Percentiles rank a stretch among this genome's conserved stretches.
Evolutionary conservation across 2,329 filamentous ascomycete species (phyloP).

Genomic region (Cercospora zeina): DNA sequence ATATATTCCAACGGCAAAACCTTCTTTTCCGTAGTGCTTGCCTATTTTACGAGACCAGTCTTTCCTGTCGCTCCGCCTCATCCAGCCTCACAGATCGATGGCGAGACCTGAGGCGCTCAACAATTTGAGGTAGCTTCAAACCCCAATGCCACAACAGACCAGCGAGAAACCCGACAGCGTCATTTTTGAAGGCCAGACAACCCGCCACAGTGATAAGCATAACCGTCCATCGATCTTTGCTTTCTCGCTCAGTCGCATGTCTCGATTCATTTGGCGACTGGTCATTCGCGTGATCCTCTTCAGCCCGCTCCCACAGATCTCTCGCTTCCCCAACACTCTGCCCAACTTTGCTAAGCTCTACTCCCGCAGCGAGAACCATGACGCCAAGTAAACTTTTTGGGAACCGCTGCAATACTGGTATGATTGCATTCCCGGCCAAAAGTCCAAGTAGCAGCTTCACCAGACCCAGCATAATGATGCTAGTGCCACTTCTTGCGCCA

Average conservation of each 20-base stretch:
- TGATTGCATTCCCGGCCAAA: constrained; percentile 70
- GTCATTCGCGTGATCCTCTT: constrained; percentile 37
- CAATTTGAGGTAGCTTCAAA: constrained; percentile 46
- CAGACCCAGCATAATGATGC: constrained; percentile 74
- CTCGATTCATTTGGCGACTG: constrained; percentile 48
- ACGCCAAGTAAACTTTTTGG: constrained; percentile 77
- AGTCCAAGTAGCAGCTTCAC: constrained; percentile 76
- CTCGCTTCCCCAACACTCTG: constrained; percentile 77
- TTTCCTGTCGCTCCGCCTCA: constrained; percentile 23
- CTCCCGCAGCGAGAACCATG: constrained; percentile 84
- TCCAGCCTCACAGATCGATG: constrained; percentile 26
- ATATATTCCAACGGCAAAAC: too few species aligned
- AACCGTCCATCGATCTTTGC: constrained; percentile 75
- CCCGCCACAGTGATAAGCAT: constrained; percentile 86
- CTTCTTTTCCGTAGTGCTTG: too few species aligned
- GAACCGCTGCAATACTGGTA: constrained; percentile 69
- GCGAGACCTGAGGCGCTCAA: constrained; percentile 24
- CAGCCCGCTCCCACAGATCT: constrained; percentile 52
- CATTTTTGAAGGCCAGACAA: constrained; percentile 83
- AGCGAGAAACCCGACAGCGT: constrained; percentile 80
- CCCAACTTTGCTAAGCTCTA: constrained; percentile 84
- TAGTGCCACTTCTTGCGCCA: constrained; percentile 82
- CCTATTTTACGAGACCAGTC: constrained; percentile 17
- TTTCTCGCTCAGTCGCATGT: constrained; percentile 65
- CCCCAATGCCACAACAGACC: constrained; percentile 78